These are phyloP conservation scores for Diplodia scrobiculata DNA, from an alignment of 2,329 filamentous ascomycete genomes.

Conservation along the genomic window DNA sequence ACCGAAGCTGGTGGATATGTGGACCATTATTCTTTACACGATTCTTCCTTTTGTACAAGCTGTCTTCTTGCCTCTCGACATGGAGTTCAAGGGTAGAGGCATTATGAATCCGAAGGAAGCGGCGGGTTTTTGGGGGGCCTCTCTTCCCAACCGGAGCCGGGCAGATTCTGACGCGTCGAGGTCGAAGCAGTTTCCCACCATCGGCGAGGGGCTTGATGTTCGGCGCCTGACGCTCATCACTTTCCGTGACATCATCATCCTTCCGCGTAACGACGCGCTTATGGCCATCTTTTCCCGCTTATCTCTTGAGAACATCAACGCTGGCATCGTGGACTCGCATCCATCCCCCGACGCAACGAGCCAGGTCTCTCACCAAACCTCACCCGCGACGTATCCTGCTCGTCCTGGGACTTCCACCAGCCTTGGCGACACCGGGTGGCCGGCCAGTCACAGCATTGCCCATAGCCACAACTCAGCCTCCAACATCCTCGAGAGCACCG, in stretches of 20 bases:
- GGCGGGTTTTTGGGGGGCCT: conserved; percentile 84
- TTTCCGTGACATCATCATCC: conserved; percentile 84
- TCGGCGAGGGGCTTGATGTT: conserved; percentile 72
- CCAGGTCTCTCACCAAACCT: conserved; percentile 26
- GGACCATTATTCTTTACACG: conserved; percentile 87
- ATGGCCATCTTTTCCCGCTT: conserved; percentile 89
- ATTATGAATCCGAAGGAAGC: conserved; percentile 78
- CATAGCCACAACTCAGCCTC: conserved; percentile 74
- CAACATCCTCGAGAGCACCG: conserved; percentile 71
- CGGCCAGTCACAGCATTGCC: conserved; percentile 61
- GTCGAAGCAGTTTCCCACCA: conserved; percentile 48
- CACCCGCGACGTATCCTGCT: conserved; percentile 39
- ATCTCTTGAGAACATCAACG: conserved; percentile 72
- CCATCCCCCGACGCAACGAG: conserved; percentile 17
- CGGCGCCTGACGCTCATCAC: conserved; percentile 83
- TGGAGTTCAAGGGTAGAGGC: conserved; percentile 87
- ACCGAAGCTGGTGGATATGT: conserved; percentile 85
- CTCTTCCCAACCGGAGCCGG: conserved; percentile 45
- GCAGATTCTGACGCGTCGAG: conserved; percentile 42
- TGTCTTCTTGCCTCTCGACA: conserved; percentile 87
- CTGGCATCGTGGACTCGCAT: conserved; percentile 44
- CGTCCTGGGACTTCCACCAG: conserved; percentile 24
- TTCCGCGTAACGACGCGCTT: conserved; percentile 84
- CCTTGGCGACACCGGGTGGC: conserved; percentile 33
- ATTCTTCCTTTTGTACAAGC: conserved; percentile 93